A percentile compares a stretch with the other conserved stretches of the same genome.
Conservation (phyloP, 2,329 filamentous ascomycete genomes). For the Fusarium sp. region DNA sequence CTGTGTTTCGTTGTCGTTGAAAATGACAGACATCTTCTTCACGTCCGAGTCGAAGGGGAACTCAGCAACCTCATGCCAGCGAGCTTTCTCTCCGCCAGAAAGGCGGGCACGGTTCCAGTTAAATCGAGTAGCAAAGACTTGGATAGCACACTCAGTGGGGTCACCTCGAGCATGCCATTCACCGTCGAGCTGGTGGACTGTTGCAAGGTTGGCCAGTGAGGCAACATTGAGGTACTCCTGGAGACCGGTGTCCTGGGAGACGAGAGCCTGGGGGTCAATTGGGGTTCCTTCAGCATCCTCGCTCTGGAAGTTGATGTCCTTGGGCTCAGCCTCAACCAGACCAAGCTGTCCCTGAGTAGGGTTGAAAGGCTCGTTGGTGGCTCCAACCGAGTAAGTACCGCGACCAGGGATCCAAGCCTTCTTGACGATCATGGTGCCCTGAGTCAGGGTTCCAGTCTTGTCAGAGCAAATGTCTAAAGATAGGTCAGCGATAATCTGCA, state of each 20-base stretch:
- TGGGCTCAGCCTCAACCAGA: constrained; percentile 52
- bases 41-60: constrained; percentile 81
- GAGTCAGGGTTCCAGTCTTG: constrained; percentile 68
- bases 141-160: constrained; percentile 77
- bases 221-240: constrained; percentile 71
- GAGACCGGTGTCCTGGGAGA: constrained; percentile 61
- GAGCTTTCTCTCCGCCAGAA: constrained; percentile 60
- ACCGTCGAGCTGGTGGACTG: constrained; percentile 66
- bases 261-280: constrained; percentile 46
- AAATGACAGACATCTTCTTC: constrained; percentile 83
- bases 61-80: constrained; percentile 72
- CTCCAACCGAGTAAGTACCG: constrained; percentile 60
- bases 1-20: constrained; percentile 56
- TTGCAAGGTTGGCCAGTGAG: constrained; percentile 74
- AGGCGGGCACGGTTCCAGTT: constrained; percentile 69
- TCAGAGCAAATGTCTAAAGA: constrained; percentile 64
- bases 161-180: constrained; percentile 75
- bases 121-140: constrained; percentile 79
- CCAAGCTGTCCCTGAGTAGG: constrained; percentile 64
- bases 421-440: constrained; percentile 66
- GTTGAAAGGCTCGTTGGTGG: constrained; percentile 68
- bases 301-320: constrained; percentile 49
- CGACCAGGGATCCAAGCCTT: constrained; percentile 65
- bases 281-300: constrained; percentile 45
- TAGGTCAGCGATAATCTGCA: background rate